Conservation (phyloP, 495 filamentous ascomycete genomes). For the Aspergillus affinis region DNA sequence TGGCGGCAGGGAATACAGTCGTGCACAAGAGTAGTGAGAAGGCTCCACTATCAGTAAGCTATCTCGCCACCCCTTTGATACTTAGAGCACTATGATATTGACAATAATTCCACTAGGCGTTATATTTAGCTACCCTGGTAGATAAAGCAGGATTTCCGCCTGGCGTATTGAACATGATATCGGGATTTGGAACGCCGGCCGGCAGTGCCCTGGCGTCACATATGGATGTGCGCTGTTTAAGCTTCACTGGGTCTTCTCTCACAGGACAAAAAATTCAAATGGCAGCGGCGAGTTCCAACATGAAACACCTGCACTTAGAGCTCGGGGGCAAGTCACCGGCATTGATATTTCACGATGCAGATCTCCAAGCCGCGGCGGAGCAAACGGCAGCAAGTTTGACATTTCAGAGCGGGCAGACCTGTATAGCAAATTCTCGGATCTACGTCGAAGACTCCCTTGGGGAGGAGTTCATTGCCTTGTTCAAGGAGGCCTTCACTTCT, state of each 20-base stretch:
- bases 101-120: too few species aligned
- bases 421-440: conserved; percentile 84
- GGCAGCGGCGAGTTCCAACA: conserved; percentile 71
- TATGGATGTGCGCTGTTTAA: conserved; percentile 75
- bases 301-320: conserved; percentile 93
- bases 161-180: conserved; percentile 56
- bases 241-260: conserved; percentile 82
- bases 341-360: conserved; percentile 84
- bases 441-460: conserved; percentile 80
- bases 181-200: conserved; percentile 51
- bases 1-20: conserved; percentile 58
- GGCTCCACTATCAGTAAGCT: conserved; percentile 58
- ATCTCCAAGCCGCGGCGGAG: conserved; percentile 78
- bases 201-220: conserved; percentile 53
- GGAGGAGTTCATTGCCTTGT: too few species aligned
- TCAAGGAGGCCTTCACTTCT: too few species aligned
- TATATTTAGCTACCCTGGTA: too few species aligned
- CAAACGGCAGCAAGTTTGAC: conserved; percentile 73
- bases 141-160: conserved; percentile 55
- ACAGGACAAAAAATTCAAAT: conserved; percentile 88
- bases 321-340: conserved; percentile 90
- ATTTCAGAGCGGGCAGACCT: conserved; percentile 83
- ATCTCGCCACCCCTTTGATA: too few species aligned
- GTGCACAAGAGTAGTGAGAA: conserved; percentile 58
- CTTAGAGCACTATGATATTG: too few species aligned